Percentiles rank a stretch among this genome's conserved stretches.
Evolutionary conservation across 2,329 filamentous ascomycete species (phyloP).

Genomic region (Talaromyces sp.): DNA sequence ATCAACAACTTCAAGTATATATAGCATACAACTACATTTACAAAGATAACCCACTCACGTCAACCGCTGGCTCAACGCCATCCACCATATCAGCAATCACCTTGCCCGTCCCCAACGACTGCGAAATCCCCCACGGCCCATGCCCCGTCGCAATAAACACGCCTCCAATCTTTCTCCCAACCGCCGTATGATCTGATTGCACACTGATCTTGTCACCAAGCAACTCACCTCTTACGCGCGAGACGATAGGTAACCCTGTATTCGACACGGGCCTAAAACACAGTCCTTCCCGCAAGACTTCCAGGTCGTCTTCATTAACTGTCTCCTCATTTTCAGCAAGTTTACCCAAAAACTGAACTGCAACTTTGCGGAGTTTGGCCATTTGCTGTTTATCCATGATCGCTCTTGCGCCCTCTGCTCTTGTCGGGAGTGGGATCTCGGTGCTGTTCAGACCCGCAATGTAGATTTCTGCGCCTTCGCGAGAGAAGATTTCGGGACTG

Average conservation of each 20-base stretch:
- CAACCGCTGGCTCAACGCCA: constrained; percentile 56
- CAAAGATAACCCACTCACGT: constrained; percentile 53
- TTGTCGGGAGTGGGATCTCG: constrained; percentile 57
- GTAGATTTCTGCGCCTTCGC: constrained; percentile 66
- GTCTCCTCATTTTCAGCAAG: constrained; percentile 23
- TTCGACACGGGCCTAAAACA: constrained; percentile 71
- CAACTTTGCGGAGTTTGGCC: constrained; percentile 30
- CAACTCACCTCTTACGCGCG: constrained; percentile 54
- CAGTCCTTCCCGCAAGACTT: constrained; percentile 62
- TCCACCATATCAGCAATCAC: constrained; percentile 69
- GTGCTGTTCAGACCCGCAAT: constrained; percentile 68
- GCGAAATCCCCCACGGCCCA: constrained; percentile 70
- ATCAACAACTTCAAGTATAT: background rate
- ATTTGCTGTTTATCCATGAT: constrained; percentile 45
- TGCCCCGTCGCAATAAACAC: constrained; percentile 71
- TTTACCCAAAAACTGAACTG: constrained; percentile 35
- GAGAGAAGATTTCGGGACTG: constrained; percentile 68
- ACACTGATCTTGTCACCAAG: constrained; percentile 48
- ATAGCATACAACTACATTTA: constrained; percentile 21
- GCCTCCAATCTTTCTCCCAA: constrained; percentile 53
- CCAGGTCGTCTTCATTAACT: constrained; percentile 50
- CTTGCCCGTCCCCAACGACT: constrained; percentile 65
- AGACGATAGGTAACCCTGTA: constrained; percentile 62
- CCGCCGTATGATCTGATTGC: constrained; percentile 39
- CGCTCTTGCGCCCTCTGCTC: constrained; percentile 41